Percentiles rank a stretch among this genome's conserved stretches.
Conservation (phyloP, 495 filamentous ascomycete genomes). For the Trypethelium eluteriae region DNA sequence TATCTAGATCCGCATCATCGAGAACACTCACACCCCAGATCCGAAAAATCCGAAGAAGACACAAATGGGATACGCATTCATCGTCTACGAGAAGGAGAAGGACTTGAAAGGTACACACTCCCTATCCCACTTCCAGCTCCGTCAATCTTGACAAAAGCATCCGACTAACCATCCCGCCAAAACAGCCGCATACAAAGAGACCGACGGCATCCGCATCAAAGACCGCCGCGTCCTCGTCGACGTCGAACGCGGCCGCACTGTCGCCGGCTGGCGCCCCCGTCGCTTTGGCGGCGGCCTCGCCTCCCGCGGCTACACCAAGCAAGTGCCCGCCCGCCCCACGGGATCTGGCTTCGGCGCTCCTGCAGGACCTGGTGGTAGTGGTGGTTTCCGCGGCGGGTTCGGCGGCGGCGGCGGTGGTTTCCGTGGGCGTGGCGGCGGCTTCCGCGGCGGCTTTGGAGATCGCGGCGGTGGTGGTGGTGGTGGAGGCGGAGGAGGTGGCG, state of each 20-base stretch:
- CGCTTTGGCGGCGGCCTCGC: conserved; percentile 89
- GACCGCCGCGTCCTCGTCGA: conserved; percentile 88
- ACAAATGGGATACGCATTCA: conserved; percentile 88
- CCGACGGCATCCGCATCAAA: conserved; percentile 86
- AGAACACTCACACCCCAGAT: conserved; percentile 56
- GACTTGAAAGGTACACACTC: conserved; percentile 94
- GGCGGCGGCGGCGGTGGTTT: conserved; percentile 56
- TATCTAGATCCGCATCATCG: conserved; percentile 76
- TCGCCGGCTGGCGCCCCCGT: conserved; percentile 87
- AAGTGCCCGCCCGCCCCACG: conserved; percentile 62
- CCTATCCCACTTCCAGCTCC: conserved; percentile 23
- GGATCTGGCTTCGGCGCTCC: conserved; percentile 49
- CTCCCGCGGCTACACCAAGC: conserved; percentile 87
- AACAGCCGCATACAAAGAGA: conserved; percentile 71
- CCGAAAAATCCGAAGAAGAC: conserved; percentile 74
- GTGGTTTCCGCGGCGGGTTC: conserved; percentile 58
- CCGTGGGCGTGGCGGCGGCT: conserved; percentile 47
- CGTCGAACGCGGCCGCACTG: conserved; percentile 91
- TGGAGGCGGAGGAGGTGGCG: conserved; percentile 43
- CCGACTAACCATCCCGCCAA: conserved; percentile 15
- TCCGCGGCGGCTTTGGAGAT: conserved; percentile 39
- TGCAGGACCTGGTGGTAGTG: conserved; percentile 59
- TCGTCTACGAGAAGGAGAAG: conserved; percentile 94
- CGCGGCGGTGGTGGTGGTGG: conserved; percentile 47
- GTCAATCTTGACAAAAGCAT: conserved; percentile 32